These are phyloP conservation scores for Aspergillus persii DNA, from an alignment of 2,329 filamentous ascomycete species.

Conservation along the genomic window DNA sequence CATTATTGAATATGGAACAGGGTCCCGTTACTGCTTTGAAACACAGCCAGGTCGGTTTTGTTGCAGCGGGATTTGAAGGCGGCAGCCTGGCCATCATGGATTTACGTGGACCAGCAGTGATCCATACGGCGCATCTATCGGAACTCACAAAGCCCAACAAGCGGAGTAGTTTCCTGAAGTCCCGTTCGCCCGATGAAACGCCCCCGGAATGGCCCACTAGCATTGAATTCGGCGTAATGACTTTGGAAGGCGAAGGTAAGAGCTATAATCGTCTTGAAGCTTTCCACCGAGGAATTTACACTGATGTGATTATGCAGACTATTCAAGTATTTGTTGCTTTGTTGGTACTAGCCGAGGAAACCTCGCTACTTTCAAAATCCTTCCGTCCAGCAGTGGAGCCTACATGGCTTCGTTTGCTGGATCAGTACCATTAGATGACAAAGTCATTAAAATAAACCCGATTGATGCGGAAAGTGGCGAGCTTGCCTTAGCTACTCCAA, in stretches of 20 bases:
- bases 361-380: conserved; percentile 83
- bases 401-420: conserved; percentile 75
- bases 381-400: conserved; percentile 66
- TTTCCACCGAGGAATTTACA: neutral
- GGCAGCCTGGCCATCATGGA: conserved; percentile 82
- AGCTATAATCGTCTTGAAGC: neutral
- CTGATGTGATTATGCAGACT: conserved; percentile 52
- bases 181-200: conserved; percentile 48
- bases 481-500: conserved; percentile 71
- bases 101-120: conserved; percentile 79
- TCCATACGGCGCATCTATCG: conserved; percentile 69
- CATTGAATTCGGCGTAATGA: conserved; percentile 92
- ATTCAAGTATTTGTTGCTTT: conserved; percentile 90
- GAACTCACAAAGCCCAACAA: conserved; percentile 78
- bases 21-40: conserved; percentile 76
- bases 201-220: conserved; percentile 71
- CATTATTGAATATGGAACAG: conserved; percentile 78
- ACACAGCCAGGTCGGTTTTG: conserved; percentile 89
- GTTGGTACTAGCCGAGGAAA: conserved; percentile 84
- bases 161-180: conserved; percentile 65
- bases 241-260: conserved; percentile 76
- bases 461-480: conserved; percentile 76
- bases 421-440: conserved; percentile 63
- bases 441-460: conserved; percentile 72
- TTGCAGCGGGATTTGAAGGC: conserved; percentile 79